Conservation (phyloP, 148 eudicot species). For the Bassia scoparia region DNA sequence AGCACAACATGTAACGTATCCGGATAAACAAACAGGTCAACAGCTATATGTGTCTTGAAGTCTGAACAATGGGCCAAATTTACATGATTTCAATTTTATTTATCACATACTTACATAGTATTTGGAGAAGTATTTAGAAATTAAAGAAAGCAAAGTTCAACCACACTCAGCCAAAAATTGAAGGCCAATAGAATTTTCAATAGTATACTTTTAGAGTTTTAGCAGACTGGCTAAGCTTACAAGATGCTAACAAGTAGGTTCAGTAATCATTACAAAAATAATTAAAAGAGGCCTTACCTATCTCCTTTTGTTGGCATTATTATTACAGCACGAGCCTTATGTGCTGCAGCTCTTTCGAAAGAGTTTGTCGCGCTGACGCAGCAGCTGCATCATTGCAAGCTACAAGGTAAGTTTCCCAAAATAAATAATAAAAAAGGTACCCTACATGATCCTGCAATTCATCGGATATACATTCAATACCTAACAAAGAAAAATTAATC, state of each 20-base stretch:
- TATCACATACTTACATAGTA: neutral
- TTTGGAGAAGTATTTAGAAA: neutral
- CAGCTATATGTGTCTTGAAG: neutral
- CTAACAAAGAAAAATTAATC: too few relatives aligned
- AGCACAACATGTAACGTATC: neutral
- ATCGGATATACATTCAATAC: neutral
- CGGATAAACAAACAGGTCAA: neutral
- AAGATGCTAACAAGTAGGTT: slow-evolving; percentile 1
- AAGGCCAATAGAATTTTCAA: neutral
- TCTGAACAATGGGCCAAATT: neutral
- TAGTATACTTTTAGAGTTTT: neutral
- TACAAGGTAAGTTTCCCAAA: slow-evolving; percentile 26
- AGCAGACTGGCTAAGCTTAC: slow-evolving; percentile 1
- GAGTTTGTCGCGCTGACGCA: slow-evolving; percentile 80
- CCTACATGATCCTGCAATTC: neutral
- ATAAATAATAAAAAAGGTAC: too few relatives aligned
- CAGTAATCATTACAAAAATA: slow-evolving; percentile 6
- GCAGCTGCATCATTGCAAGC: slow-evolving; percentile 55
- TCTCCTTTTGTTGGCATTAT: slow-evolving; percentile 82
- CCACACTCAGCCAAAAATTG: neutral
- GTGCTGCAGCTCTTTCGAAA: slow-evolving; percentile 93
- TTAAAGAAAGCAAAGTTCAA: neutral
- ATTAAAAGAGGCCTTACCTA: slow-evolving; percentile 43
- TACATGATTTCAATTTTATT: neutral
- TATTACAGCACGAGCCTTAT: slow-evolving; percentile 83